These are phyloP conservation scores for Dentipellis sp. DNA, from an alignment of 768 basidiomycete genomes.

Conservation along the genomic window DNA sequence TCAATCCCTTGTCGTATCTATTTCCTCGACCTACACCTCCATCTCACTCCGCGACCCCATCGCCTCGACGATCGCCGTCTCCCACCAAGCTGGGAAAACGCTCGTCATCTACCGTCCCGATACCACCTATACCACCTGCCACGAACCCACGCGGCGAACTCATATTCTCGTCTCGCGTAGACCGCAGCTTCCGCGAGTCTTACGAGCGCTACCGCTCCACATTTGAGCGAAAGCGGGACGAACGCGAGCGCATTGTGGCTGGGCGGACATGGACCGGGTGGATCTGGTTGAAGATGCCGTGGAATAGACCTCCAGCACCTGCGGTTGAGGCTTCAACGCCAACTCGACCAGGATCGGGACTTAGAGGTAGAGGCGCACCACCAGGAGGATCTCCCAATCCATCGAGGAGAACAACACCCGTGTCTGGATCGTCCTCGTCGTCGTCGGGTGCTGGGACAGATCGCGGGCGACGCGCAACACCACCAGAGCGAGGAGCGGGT, in stretches of 20 bases:
- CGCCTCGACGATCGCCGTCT: conserved; percentile 30
- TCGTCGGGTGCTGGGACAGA: background rate
- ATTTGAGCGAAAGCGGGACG: conserved; percentile 74
- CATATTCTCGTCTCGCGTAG: conserved; percentile 88
- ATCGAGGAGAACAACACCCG: background rate
- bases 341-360: background rate
- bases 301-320: background rate
- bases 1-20: conserved; percentile 50
- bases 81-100: conserved; percentile 24
- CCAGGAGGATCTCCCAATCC: background rate
- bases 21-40: conserved; percentile 35
- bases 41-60: conserved; percentile 20
- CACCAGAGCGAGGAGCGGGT: background rate
- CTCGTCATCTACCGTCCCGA: conserved; percentile 36
- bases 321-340: background rate
- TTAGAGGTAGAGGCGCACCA: background rate
- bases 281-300: conserved; percentile 14
- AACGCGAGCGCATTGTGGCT: conserved; percentile 36
- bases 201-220: conserved; percentile 88
- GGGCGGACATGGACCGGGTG: conserved; percentile 24
- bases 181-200: conserved; percentile 71
- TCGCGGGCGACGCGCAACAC: background rate
- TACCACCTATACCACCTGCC: conserved; percentile 82
- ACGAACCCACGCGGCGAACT: conserved; percentile 91
- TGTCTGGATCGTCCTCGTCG: background rate